Base-by-base conservation (phyloP, 148 eudicot species). In the Beta vulgaris region DNA sequence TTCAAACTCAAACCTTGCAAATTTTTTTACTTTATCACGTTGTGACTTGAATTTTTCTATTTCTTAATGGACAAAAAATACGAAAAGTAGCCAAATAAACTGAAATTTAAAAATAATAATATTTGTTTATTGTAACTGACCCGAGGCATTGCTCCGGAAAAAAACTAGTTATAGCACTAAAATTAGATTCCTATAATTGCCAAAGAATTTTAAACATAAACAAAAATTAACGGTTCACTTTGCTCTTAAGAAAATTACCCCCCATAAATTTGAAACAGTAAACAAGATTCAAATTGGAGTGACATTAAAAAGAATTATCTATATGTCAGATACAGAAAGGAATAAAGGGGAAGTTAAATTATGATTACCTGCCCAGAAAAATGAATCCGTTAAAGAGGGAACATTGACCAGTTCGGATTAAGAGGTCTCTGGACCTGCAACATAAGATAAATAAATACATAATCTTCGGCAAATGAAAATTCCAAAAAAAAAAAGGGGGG, bases 311-410 rank as follows among this genome's bases (percentile, higher is more conserved):
- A 59, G 11, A 16, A 6, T 25, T 2, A 55, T 23, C 5, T 55
- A n/a, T 16, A 18, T 3, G 8, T 42, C 21, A 16, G 12, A 23
- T 10, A 43, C 32, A 26, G 2, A 12, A 55, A 55, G 0, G 18
- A 10, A 36, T 31, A 57, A 43, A 1, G 15, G 23, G 51, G 4
- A 44, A 7, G 60, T 4, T 58, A 28, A 51, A 62, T 4, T 42
- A 37, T 4, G 13, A 40, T 40, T 59, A 88, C 98, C 98, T 94
- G 82, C 98, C 98, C 58, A 94, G 79, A 80, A 92, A 94, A 46
- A 94, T 87, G 19, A 94, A 84, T 28, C 98, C 97, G 58, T 94
- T 92, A 66, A 94, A 86, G 21, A 94, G 82, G 73, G 92, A 94
- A 74, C 97, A 92, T 78, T 92, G 98, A 39, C 92, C 91, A 0